Conservation (phyloP, 768 basidiomycete genomes). For the Omphalotus guepiniiformis region DNA sequence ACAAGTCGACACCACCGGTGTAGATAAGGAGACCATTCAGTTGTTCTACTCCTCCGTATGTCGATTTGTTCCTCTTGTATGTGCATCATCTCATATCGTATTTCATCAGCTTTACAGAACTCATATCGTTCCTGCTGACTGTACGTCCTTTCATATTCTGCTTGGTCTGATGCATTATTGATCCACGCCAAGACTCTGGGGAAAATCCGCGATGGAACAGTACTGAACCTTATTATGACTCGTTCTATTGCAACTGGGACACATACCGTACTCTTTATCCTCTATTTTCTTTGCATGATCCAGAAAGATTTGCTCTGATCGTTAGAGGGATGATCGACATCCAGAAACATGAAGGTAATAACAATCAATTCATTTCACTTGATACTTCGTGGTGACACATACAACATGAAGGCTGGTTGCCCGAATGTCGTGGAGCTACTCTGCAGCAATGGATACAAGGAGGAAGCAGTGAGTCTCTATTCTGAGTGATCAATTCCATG, state of each 20-base stretch:
- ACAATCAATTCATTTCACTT: no score
- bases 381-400: no score
- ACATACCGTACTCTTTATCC: slow-evolving; percentile 61
- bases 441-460: slow-evolving; percentile 36
- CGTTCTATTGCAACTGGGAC: slow-evolving; percentile 70
- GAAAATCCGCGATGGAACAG: slow-evolving; percentile 66
- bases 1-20: slow-evolving; percentile 45
- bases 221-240: slow-evolving; percentile 62
- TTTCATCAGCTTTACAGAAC: slow-evolving; percentile 46
- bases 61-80: background rate
- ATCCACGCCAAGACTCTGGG: slow-evolving; percentile 43
- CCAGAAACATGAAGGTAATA: slow-evolving; percentile 59
- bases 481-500: background rate
- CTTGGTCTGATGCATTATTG: background rate
- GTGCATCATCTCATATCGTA: background rate
- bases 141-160: slow-evolving; percentile 29
- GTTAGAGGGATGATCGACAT: slow-evolving; percentile 67
- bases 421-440: slow-evolving; percentile 52
- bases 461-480: slow-evolving; percentile 50
- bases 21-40: slow-evolving; percentile 41
- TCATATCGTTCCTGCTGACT: slow-evolving; percentile 62
- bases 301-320: slow-evolving; percentile 51
- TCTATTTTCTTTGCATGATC: slow-evolving; percentile 61
- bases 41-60: slow-evolving; percentile 58
- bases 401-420: slow-evolving; percentile 65